Evolutionary conservation across 306 rosid species (phyloP), one percentile per base, ranked within the genome.

Genomic region (Herpetospermum pedunculosum): DNA sequence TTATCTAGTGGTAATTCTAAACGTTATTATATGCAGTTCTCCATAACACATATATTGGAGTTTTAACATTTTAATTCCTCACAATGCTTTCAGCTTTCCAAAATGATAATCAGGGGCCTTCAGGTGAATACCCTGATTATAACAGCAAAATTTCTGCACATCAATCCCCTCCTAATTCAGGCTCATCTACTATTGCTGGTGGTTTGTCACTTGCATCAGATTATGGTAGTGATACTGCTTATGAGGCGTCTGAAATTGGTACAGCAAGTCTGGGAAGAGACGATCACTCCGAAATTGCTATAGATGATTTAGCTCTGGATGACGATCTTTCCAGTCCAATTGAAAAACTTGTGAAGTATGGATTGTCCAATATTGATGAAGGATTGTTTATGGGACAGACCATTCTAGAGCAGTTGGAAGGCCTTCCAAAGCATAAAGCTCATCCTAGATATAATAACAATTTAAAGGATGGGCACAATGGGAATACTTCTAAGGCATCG

Each of bases 321-420:
- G 99, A 95, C 77, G 97, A 89, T 77, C 76, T 89, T 78, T 82
- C 90, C 2, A 85, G 86, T 77, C 97, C 97, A 47, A 85, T 95
- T 23, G 99, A 95, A 81, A 95, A 85, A 78, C 90, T 95, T 76
- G 89, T 86, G 78, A 90, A 92, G 81, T 95, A 80, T 79, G 90
- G 96, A 75, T 82, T 92, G 87, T 81, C 97, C 70, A 92, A 95
- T 81, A 95, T 95, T 78, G 99, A 91, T 15, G 96, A 95, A 81
- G 99, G 99, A 26, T 84, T 95, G 23, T 89, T 91, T 83, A 85
- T 95, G 97, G 96, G 99, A 49, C 97, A 95, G 84, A 87, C 99
- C 28, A 92, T 95, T 82, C 85, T 95, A 76, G 99, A 92, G 77
- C 96, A 92, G 81, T 86, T 92, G 83, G 74, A 95, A 87, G 99